Conservation (phyloP, 2,329 filamentous ascomycete genomes). For the Aspergillus nomiae region DNA sequence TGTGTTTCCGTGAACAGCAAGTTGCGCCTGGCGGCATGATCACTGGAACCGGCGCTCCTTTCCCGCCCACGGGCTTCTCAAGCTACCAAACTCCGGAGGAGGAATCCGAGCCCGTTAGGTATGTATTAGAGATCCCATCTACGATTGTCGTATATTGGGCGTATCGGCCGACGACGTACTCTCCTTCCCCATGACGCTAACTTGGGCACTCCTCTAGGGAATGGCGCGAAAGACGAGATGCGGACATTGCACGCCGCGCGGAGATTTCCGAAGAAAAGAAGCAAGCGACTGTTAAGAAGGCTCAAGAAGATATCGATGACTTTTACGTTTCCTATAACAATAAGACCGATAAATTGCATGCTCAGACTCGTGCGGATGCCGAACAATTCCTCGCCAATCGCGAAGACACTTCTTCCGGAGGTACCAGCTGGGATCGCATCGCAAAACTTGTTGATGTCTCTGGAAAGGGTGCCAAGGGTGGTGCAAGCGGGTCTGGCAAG, state of each 20-base stretch:
- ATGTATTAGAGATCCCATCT: conserved; percentile 16
- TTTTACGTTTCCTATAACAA: conserved; percentile 99
- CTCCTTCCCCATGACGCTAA: conserved; percentile 5
- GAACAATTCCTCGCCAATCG: conserved; percentile 87
- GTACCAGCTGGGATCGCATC: conserved; percentile 98
- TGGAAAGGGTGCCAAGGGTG: conserved; percentile 85
- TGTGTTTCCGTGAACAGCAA: conserved; percentile 50
- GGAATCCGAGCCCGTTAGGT: conserved; percentile 83
- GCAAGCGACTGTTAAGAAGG: conserved; percentile 81
- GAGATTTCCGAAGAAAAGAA: conserved; percentile 82
- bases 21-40: conserved; percentile 77
- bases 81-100: conserved; percentile 66
- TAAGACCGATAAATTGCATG: conserved; percentile 92
- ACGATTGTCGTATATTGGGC: background rate
- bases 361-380: conserved; percentile 86
- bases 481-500: conserved; percentile 88
- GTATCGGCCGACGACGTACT: background rate
- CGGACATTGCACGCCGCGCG: conserved; percentile 78
- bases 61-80: conserved; percentile 54
- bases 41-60: conserved; percentile 67
- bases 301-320: conserved; percentile 93
- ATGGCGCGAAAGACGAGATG: conserved; percentile 90
- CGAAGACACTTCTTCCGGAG: conserved; percentile 90
- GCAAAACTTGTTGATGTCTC: conserved; percentile 96
- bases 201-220: conserved; percentile 48